A percentile compares a stretch with the other conserved stretches of the same genome.
Evolutionary conservation across 2,329 filamentous ascomycete species (phyloP).

Genomic region (Raffaelea albimanens): DNA sequence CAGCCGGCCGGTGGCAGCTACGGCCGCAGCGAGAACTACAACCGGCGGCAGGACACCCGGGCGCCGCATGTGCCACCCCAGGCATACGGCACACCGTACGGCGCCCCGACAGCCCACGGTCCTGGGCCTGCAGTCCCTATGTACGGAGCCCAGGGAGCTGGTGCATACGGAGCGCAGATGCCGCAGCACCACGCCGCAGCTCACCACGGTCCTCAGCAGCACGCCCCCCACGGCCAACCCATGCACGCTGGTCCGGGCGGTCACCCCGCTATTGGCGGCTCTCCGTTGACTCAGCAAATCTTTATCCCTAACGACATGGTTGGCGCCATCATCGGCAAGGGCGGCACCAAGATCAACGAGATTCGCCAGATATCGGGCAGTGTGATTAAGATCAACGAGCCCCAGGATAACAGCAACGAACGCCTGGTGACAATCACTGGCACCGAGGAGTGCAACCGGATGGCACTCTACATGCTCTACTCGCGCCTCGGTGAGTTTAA

Average conservation of each 20-base stretch:
- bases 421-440: constrained; percentile 94
- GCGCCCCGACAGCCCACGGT: constrained; percentile 55
- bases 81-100: constrained; percentile 68
- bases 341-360: constrained; percentile 98
- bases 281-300: constrained; percentile 92
- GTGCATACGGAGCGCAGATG: constrained; percentile 71
- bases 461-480: constrained; percentile 99
- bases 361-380: constrained; percentile 94
- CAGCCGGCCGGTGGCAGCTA: constrained; percentile 90
- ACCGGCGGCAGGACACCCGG: constrained; percentile 64
- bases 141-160: constrained; percentile 60
- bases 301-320: constrained; percentile 99
- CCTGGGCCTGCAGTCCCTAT: constrained; percentile 49
- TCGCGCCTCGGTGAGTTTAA: constrained; percentile 73
- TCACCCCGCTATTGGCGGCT: constrained; percentile 54
- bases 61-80: constrained; percentile 66
- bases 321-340: constrained; percentile 96
- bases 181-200: constrained; percentile 60
- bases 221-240: constrained; percentile 61
- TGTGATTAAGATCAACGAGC: constrained; percentile 99
- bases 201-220: constrained; percentile 43
- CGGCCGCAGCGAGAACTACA: constrained; percentile 79
- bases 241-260: constrained; percentile 59
- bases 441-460: constrained; percentile 96
- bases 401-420: constrained; percentile 98